Conservation (phyloP, 1,139 yeast species). For the Hyphopichia fennica region DNA sequence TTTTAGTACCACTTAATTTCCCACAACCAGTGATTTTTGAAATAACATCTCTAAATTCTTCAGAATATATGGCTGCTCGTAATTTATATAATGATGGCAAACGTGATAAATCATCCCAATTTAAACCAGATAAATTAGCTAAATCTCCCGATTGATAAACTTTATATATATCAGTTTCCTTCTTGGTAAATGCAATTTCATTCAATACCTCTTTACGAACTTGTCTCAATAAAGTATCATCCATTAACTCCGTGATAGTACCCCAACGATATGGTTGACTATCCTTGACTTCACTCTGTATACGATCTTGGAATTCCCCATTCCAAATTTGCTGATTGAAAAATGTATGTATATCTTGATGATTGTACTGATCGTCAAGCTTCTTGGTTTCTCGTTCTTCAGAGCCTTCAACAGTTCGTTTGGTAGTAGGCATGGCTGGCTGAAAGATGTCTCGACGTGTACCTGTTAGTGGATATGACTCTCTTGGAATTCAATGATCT, state of each 20-base stretch:
- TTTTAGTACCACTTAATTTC: slow-evolving; percentile 80
- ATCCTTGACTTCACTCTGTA: slow-evolving; percentile 41
- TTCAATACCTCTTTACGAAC: slow-evolving; percentile 83
- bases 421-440: slow-evolving; percentile 2
- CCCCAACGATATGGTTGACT: slow-evolving; percentile 92
- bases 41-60: slow-evolving; percentile 78
- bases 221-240: slow-evolving; percentile 71
- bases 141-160: slow-evolving; percentile 94
- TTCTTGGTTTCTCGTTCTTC: slow-evolving; percentile 15
- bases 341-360: slow-evolving; percentile 43
- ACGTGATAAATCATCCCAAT: slow-evolving; percentile 70
- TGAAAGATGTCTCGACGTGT: neutral
- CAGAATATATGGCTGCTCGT: slow-evolving; percentile 84
- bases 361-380: slow-evolving; percentile 21
- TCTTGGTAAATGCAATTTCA: slow-evolving; percentile 86
- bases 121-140: slow-evolving; percentile 86
- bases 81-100: slow-evolving; percentile 74
- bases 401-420: neutral
- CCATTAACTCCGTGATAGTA: slow-evolving; percentile 66
- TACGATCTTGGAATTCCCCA: slow-evolving; percentile 35
- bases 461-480: too few species aligned
- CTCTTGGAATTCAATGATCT: too few species aligned
- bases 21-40: slow-evolving; percentile 87
- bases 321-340: slow-evolving; percentile 61
- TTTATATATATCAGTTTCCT: slow-evolving; percentile 96